Conservation (phyloP, 495 filamentous ascomycete genomes). For the Penicillium antarcticum region DNA sequence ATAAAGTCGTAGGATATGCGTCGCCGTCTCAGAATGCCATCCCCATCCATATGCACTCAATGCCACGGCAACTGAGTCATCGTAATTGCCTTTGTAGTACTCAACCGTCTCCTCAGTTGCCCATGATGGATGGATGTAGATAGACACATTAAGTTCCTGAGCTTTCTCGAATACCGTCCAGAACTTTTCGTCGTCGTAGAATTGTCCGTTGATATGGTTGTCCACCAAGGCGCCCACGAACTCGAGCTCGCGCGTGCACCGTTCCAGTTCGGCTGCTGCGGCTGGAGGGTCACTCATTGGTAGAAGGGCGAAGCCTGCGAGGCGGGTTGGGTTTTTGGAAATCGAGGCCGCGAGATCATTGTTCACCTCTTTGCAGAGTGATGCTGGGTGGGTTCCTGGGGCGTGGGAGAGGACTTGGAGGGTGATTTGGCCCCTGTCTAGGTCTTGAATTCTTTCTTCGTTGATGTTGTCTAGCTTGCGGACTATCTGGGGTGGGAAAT, state of each 20-base stretch:
- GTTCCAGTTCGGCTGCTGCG: constrained; percentile 46
- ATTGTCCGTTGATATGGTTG: constrained; percentile 46
- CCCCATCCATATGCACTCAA: constrained; percentile 41
- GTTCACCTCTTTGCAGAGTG: constrained; percentile 23
- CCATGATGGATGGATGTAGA: constrained; percentile 56
- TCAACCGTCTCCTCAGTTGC: constrained; percentile 29
- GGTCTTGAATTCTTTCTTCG: constrained; percentile 43
- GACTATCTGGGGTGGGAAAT: constrained; percentile 19
- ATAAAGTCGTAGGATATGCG: constrained; percentile 40
- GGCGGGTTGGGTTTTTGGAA: constrained; percentile 37
- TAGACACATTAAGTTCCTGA: constrained; percentile 51
- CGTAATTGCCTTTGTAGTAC: constrained; percentile 33
- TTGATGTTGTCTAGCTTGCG: constrained; percentile 38
- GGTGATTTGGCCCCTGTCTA: constrained; percentile 48
- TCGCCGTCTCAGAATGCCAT: constrained; percentile 45
- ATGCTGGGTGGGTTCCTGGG: constrained; percentile 29
- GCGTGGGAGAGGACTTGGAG: constrained; percentile 57
- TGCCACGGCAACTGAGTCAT: constrained; percentile 26
- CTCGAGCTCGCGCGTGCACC: constrained; percentile 39
- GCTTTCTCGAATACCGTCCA: constrained; percentile 44
- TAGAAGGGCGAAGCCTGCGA: constrained; percentile 53
- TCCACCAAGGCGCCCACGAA: constrained; percentile 60
- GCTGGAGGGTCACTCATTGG: constrained; percentile 45
- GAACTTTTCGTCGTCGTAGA: constrained; percentile 45
- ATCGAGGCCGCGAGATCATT: constrained; percentile 33